Conservation (phyloP, 768 basidiomycete species). For the Lactifluus piperatus region DNA sequence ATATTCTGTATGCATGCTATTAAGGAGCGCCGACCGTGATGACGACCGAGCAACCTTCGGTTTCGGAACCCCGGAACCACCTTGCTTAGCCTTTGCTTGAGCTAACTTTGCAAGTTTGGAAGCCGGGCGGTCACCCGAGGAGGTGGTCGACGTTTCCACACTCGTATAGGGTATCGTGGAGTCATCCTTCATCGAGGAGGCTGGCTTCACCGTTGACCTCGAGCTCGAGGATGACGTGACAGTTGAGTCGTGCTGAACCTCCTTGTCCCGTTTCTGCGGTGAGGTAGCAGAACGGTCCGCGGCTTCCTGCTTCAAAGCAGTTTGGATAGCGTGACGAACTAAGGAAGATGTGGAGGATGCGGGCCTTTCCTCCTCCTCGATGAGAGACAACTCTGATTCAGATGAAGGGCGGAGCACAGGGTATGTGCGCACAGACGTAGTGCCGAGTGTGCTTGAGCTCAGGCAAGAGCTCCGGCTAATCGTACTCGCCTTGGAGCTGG, state of each 20-base stretch:
- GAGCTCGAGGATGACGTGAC: constrained; percentile 14
- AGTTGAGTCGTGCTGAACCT: constrained; percentile 10
- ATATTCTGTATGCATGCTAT: constrained; percentile 54
- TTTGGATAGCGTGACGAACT: constrained; percentile 56
- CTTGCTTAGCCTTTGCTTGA: constrained; percentile 42
- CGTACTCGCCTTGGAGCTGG: constrained; percentile 30
- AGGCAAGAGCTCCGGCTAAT: constrained; percentile 41
- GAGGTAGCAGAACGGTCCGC: constrained; percentile 29
- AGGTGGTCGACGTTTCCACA: neutral
- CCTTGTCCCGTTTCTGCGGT: constrained; percentile 1
- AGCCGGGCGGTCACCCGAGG: constrained; percentile 24
- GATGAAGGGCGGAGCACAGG: constrained; percentile 61
- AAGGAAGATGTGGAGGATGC: constrained; percentile 48
- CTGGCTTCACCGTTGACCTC: constrained; percentile 10
- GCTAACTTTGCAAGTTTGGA: constrained; percentile 73
- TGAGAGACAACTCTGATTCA: constrained; percentile 35
- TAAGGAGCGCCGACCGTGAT: constrained; percentile 28
- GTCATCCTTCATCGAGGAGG: constrained; percentile 2
- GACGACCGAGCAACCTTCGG: constrained; percentile 19
- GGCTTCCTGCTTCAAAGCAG: constrained; percentile 57
- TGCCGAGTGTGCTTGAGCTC: constrained; percentile 31
- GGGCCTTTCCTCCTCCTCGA: constrained; percentile 2
- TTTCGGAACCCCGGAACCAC: constrained; percentile 22
- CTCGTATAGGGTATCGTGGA: constrained; percentile 1
- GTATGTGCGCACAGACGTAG: constrained; percentile 64